phyloP scores from a whole-genome alignment of 176 grass and related monocot species.

The Aechmea fasciata region DNA sequence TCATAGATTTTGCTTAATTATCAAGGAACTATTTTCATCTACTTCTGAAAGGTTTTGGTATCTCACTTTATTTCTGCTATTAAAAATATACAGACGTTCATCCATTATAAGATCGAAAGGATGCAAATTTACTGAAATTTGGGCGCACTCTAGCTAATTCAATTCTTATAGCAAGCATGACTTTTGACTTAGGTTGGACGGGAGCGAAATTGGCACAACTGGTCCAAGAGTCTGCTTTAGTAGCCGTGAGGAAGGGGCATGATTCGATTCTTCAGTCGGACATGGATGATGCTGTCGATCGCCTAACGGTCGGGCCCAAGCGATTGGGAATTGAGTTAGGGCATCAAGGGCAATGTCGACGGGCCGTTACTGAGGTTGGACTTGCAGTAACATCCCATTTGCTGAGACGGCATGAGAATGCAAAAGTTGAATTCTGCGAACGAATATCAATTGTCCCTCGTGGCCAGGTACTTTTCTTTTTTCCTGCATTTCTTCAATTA shows the following conservation, averaged over 20 bases:
- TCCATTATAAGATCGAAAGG: too few species aligned
- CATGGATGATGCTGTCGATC: slow-evolving; percentile 34
- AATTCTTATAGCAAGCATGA: not conserved
- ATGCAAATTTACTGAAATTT: too few species aligned
- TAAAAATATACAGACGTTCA: not conserved
- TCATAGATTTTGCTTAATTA: not conserved
- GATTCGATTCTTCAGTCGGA: slow-evolving; percentile 31
- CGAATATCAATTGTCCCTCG: slow-evolving; percentile 36
- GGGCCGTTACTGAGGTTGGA: slow-evolving; percentile 35
- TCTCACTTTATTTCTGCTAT: not conserved
- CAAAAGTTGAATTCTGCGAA: slow-evolving; percentile 33
- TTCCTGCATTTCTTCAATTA: too few species aligned
- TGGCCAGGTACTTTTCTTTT: slow-evolving; percentile 14
- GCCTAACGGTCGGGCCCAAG: slow-evolving; percentile 26
- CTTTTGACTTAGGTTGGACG: slow-evolving; percentile 10
- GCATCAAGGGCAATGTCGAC: slow-evolving; percentile 30
- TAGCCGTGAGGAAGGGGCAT: slow-evolving; percentile 26
- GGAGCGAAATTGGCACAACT: slow-evolving; percentile 24
- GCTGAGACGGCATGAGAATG: slow-evolving; percentile 26
- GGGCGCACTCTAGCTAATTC: too few species aligned
- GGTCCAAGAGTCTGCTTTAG: slow-evolving; percentile 27
- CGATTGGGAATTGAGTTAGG: slow-evolving; percentile 22
- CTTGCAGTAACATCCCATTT: slow-evolving; percentile 31
- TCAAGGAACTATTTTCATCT: not conserved
- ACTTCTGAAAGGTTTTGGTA: not conserved